Conservation (phyloP, 192 early-diverging fungal species). For the Chytriomyces hyalinus region DNA sequence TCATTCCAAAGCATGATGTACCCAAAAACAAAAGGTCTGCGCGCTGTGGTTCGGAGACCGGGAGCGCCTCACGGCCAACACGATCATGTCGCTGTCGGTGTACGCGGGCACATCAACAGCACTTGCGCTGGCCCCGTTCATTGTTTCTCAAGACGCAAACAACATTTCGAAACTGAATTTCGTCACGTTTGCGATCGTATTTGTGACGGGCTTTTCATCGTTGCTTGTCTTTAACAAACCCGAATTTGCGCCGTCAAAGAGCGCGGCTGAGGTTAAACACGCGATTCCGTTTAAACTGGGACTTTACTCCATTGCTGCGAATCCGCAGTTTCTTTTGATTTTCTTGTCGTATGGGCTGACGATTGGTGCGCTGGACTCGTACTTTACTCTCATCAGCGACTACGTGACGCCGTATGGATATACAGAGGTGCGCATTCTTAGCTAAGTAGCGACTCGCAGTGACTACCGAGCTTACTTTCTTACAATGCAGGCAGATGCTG, state of each 20-base stretch:
- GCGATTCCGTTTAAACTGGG: conserved; percentile 28
- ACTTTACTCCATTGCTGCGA: conserved; percentile 25
- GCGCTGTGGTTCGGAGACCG: conserved; percentile 39
- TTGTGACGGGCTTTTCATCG: conserved; percentile 12
- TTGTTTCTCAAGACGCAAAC: conserved; percentile 12
- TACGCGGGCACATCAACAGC: conserved; percentile 23
- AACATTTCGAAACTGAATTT: conserved; percentile 22
- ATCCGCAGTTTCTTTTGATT: conserved; percentile 29
- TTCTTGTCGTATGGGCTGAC: conserved; percentile 18
- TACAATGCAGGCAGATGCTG: conserved; percentile 47
- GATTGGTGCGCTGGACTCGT: conserved; percentile 38
- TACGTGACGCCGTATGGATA: conserved; percentile 44
- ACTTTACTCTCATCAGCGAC: conserved; percentile 39
- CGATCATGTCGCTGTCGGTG: conserved; percentile 31
- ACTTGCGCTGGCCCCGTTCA: conserved; percentile 15
- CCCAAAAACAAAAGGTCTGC: conserved; percentile 8
- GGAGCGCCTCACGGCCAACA: conserved; percentile 41
- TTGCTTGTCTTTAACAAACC: conserved; percentile 24
- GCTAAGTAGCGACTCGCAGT: not conserved
- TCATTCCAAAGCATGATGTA: no score
- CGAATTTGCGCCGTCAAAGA: conserved; percentile 9
- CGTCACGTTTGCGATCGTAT: conserved; percentile 7
- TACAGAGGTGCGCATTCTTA: conserved; percentile 10
- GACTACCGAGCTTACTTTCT: not conserved
- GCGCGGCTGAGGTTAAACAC: conserved; percentile 5